These are phyloP conservation scores for Wickerhamomyces subpelliculosus DNA, from an alignment of 805 yeast genomes.

Conservation along the genomic window DNA sequence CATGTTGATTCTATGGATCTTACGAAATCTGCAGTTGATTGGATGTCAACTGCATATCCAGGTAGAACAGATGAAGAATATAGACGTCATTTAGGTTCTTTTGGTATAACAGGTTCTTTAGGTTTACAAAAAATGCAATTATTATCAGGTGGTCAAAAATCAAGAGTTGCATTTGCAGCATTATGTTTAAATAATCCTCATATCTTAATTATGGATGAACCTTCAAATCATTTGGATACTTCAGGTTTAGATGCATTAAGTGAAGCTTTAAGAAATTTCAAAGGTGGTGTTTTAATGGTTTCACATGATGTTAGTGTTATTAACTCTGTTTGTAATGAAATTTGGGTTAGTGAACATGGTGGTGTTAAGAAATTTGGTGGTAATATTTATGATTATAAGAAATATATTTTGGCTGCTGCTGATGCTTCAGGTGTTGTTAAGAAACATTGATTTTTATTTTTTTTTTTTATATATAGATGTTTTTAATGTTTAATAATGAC, in stretches of 20 bases:
- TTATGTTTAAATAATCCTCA: constrained; percentile 88
- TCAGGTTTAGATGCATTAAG: constrained; percentile 95
- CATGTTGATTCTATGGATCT: constrained; percentile 98
- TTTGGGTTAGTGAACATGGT: constrained; percentile 92
- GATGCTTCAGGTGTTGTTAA: constrained; percentile 87
- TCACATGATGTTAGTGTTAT: constrained; percentile 95
- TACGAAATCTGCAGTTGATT: constrained; percentile 75
- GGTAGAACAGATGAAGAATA: constrained; percentile 96
- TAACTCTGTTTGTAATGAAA: constrained; percentile 81
- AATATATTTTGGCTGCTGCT: constrained; percentile 74
- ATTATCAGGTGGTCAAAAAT: constrained; percentile 96
- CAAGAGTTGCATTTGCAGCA: constrained; percentile 97
- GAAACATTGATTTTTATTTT: constrained; percentile 43
- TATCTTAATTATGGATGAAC: constrained; percentile 89
- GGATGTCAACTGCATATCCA: constrained; percentile 88
- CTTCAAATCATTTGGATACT: constrained; percentile 97
- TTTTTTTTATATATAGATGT: too few relatives aligned
- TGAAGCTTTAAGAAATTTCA: constrained; percentile 78
- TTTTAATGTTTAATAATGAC: not conserved
- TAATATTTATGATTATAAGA: constrained; percentile 80
- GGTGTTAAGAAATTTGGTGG: constrained; percentile 75
- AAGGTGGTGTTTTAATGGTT: constrained; percentile 97
- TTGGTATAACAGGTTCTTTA: constrained; percentile 92
- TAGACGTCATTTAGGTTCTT: constrained; percentile 92
- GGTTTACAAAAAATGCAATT: constrained; percentile 87